Evolutionary conservation across 1,139 yeast genomes (phyloP), one percentile per base, ranked within the genome.

Genomic region (Protomyces inouyei): DNA sequence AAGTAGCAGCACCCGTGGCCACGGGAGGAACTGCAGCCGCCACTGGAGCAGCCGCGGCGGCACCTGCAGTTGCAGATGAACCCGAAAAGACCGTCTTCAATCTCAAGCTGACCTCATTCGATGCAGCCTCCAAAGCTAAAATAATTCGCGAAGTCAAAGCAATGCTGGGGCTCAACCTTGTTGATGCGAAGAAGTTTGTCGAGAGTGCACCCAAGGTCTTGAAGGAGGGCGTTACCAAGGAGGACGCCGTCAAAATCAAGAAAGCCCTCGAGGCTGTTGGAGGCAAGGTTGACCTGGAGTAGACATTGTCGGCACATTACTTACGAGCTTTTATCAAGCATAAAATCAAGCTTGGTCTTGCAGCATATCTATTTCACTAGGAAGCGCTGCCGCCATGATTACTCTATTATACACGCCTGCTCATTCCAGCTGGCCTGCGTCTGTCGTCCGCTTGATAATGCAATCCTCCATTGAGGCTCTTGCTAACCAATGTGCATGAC

Each of bases 131-230:
- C 67, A 93, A 93, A 82, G 97, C 99, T 69, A 93, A 93, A 87
- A 85, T 93, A 75, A 95, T 93, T 77, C 93, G 93, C 82, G 98
- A 93, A 80, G 96, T 93, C 72, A 93, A 93, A 82, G 83, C 88
- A 68, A 81, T 93, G 76, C 82, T 93, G 73, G 97, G 97, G 9
- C 82, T 93, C 74, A 90, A 97, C 18, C 83, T 93, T 71, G 98
- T 93, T 68, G 98, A 93, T 76, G 89, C 97, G 68, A 95, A 93
- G 85, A 93, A 93, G 80, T 89, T 93, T 71, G 99, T 95, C 67
- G 99, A 93, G 80, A 80, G 92, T 73, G 98, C 98, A 68, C 99
- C 99, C 72, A 93, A 93, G 82, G 82, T 88, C 57, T 82, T 88
- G 77, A 88, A 88, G 79, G 96, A 88, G 72, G 87, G 87, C 71